Base-by-base conservation (phyloP, 1,284 basidiomycete species). In the Cryptococcus neoformans region DNA sequence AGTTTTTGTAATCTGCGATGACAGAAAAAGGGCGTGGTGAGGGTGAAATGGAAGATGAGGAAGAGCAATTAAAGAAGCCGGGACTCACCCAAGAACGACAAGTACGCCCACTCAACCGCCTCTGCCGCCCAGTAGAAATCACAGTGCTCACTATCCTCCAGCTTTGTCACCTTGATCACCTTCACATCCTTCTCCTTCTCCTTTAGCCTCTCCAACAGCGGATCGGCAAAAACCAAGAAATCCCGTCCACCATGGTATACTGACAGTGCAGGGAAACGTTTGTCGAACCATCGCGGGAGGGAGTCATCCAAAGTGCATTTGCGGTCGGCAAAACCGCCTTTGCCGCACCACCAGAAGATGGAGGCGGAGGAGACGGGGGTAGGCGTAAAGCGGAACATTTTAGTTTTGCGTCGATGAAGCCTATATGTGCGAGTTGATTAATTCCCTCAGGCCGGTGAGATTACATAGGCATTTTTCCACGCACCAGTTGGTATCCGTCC, bases 301-400 rank as follows among this genome's bases (percentile, higher is more conserved):
- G 68, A 70, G 40, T 80, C 79, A 65, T 85, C 83, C 49, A 85
- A 73, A 0, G 81, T 80, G 60, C 83, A 84, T 54, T 83, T 82
- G 35, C 83, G 78, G 45, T 81, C 79, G 0, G 83, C 81, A 58
- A 85, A 85, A 0, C 83, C 83, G 62, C 81, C 81, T 65, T 82
- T 81, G 9, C 83, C 84, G 49, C 83, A 84, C 83, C 83, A 83
- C 82, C 82, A 83, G 63, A 81, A 83, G 66, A 83, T 81, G 53
- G 71, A 74, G 0, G 80, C 80, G 4, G 81, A 82, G 51, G 73
- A 75, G 14, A 85, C 84, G 51, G 84, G 84, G 35, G 82, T 82
- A 0, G 84, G 84, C 0, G 83, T 85, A 73, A 85, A 85, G 12
- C 84, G 72, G 75, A 85, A 85, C 82, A 84, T 84, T 64, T 85